Evolutionary conservation across 805 yeast species (phyloP), one percentile per base, ranked within the genome.

Genomic region (Ogataea trehalophila): DNA sequence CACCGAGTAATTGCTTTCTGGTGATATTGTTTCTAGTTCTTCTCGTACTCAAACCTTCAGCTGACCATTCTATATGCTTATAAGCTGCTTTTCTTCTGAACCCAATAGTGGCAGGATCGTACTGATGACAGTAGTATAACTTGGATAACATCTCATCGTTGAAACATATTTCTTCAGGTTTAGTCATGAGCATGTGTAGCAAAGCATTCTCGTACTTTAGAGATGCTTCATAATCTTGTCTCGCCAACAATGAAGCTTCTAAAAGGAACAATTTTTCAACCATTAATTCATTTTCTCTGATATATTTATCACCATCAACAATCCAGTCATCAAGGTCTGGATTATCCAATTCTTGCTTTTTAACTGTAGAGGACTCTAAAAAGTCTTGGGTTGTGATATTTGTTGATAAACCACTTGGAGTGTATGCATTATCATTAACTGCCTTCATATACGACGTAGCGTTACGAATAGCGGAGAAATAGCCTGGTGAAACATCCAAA

Each of bases 121-220:
- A 49, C 34, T 43, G 47, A n/a, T 45, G 44, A 26, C 37, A 23
- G 17, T 57, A 41, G 42, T 59, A 59, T 8, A 34, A 46, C 22
- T 34, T 29, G 6, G 50, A 16, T 16, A 56, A 16, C 31, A 44
- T 49, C 4, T 39, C 44, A 37, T 57, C 61, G 33, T 61, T 57
- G 9, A 48, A 38, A 26, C 43, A 51, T 16, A 60, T 48, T 9
- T 49, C 38, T 13, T 47, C 48, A n/a, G 53, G 43, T n/a, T 49
- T 52, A 11, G 59, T 46, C n/a, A 53, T 42, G 44, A 64, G 42
- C 41, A 49, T 51, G 7, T 56, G 56, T 42, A 64, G 47, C 6
- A 63, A 39, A 6, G 54, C 29, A 39, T 62, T 53, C 36, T 64
- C 68, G 39, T 58, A 56, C 37, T 53, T 53, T 17, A 59, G 47